phyloP scores from a whole-genome alignment of 164 flowering plant species.

The Annona squamosa region DNA sequence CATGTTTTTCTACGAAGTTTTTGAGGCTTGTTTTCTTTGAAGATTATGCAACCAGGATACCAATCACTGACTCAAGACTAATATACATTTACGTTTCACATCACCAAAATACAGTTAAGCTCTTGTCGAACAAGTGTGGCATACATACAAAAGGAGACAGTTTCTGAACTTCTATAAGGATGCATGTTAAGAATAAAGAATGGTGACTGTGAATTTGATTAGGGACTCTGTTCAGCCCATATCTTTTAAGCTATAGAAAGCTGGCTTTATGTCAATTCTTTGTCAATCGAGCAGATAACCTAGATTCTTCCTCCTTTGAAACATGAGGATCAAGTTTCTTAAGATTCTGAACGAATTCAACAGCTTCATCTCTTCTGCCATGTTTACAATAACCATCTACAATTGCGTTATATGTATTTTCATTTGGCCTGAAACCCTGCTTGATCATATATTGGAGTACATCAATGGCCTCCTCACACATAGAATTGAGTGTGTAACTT shows the following conservation, averaged over 20 bases:
- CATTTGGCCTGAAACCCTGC: constrained; percentile 62
- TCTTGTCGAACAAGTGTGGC: not conserved
- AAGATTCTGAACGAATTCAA: constrained; percentile 45
- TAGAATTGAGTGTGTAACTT: constrained; percentile 63
- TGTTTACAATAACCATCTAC: constrained; percentile 84
- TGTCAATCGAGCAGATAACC: constrained; percentile 41
- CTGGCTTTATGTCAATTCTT: constrained; percentile 22
- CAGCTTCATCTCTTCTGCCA: constrained; percentile 57
- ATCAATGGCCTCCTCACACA: constrained; percentile 83
- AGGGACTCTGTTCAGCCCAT: not conserved
- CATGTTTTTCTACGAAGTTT: not conserved
- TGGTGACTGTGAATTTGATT: not conserved
- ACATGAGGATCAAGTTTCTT: constrained; percentile 52
- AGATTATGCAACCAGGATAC: not conserved
- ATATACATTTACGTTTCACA: not conserved
- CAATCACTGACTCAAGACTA: not conserved
- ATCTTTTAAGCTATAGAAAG: not conserved
- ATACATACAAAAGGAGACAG: not conserved
- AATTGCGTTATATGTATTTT: constrained; percentile 68
- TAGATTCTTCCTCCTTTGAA: constrained; percentile 43
- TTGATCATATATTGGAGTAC: constrained; percentile 77
- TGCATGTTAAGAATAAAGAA: constrained; percentile 3
- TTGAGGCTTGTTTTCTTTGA: not conserved
- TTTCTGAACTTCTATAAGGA: not conserved
- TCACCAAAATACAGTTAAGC: not conserved